Base-by-base conservation (phyloP, 345 rosid genomes). In the Brassica cretica region DNA sequence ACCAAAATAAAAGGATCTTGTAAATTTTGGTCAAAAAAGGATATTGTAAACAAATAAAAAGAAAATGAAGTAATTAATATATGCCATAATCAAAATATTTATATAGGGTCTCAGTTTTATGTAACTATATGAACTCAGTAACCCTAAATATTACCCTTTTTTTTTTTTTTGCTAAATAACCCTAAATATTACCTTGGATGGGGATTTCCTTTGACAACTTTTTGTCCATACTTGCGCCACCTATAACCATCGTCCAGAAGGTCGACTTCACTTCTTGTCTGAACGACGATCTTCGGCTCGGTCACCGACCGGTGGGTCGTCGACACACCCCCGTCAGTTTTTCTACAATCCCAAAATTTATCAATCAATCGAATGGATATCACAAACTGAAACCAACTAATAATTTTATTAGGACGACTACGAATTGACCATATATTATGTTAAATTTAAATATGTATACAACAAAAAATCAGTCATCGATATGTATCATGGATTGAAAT, bases 201-300 rank as follows among this genome's bases (percentile, higher is more conserved):
- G 9, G 94, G 91, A 80, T 90, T 95, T 80, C 99, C 99, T 82
- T 95, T 95, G 80, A 95, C 99, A 77, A 95, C 92, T 85, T 95
- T 93, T 90, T 95, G 99, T 79, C 99, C 99, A 60, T 95, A 95
- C 75, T 95, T 95, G 76, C 99, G 98, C 99, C 98, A 95, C 76
- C 91, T 89, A 76, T 89, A 95, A 71, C 99, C 99, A 87, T 95
- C 99, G 76, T 95, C 98, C 37, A 95, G 82, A 76, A 95, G 97
- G 84, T 95, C 99, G 49, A 95, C 97, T 85, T 93, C 96, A 84
- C 99, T 95, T 88, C 92, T 90, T 19, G 99, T 93, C 85, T 95
- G 99, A 69, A 95, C 90, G 14, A 93, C 86, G 64, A 95, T 89
- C 88, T 90, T 95, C 0, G 98, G 84, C 70, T 95, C 99, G 7